Evolutionary conservation across 164 flowering plant species (phyloP), one percentile per base, ranked within the genome.

Genomic region (Macadamia integrifolia): DNA sequence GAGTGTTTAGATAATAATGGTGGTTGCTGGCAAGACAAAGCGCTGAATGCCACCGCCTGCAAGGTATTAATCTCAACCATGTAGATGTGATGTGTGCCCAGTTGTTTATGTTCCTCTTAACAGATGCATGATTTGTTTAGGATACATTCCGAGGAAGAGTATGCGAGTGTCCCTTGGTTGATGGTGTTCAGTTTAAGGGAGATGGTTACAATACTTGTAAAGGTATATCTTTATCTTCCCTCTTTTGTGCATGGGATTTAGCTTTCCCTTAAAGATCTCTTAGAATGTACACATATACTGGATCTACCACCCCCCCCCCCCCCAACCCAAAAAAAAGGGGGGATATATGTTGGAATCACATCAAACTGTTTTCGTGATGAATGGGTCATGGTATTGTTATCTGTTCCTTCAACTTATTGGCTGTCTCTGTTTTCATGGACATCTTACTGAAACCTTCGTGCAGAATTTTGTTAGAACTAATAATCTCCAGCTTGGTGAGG

Each of bases 1-100:
- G 98, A 94, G 77, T 92, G 98, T 78, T 72, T 88, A 79, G 87
- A 88, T 53, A 88, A 88, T 64, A 85, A 92, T 79, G 95, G 99
- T 63, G 99, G 97, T 65, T 94, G 97, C 76, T 94, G 98, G 99
- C 85, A 79, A 71, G 97, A 90, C 75, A 87, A 86, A 69, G 63
- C 64, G 58, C 75, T 85, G 29, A 94, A 94, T 57, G 61, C 88
- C 59, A 88, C 97, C 40, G 97, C 97, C 13, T 94, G 98, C 92
- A 88, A 86, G 89, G 98, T 94, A 80, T 40, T 18, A 40, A 61
- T 23, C 40, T 42, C 70, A 59, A 42, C 68, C 30, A 35, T 13
- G 29, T 69, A 53, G 57, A 31, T 52, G 14, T 49, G 14, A 28
- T 30, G 5, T 28, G 29, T 60, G 31, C 31, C 18, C 10, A 55